Percentiles rank a stretch among this genome's conserved stretches.
Evolutionary conservation across 805 yeast genomes (phyloP).

Genomic region (Helenozyma rhizophorensis): DNA sequence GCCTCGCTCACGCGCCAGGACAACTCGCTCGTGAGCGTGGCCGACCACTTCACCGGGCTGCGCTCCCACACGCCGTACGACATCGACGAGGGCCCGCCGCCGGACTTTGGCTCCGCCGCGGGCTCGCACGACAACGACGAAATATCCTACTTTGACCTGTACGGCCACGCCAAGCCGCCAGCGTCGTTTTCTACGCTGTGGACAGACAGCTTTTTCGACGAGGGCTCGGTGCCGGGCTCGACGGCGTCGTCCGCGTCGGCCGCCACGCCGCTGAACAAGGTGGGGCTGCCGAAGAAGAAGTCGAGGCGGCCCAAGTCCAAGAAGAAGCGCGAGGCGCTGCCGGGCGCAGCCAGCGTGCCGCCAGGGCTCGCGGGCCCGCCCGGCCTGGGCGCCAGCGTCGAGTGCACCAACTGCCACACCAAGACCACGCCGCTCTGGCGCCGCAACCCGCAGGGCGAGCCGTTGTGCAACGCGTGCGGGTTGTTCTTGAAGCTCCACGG

Average conservation of each 20-base stretch:
- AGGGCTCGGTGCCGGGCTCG: conserved; percentile 1
- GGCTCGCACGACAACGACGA: not conserved
- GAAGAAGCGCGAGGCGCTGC: conserved; percentile 1
- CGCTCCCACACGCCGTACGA: conserved; percentile 16
- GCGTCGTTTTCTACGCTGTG: conserved; percentile 1
- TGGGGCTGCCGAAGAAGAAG: conserved; percentile 7
- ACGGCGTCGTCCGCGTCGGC: conserved; percentile 11
- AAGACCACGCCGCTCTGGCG: conserved; percentile 95
- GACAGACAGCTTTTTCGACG: conserved; percentile 4
- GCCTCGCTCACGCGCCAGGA: conserved; percentile 19
- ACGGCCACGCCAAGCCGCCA: not conserved
- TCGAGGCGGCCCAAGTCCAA: conserved; percentile 8
- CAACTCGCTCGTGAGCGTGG: conserved; percentile 27
- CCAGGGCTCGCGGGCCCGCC: not conserved
- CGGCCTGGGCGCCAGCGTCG: conserved; percentile 16
- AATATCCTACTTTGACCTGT: conserved; percentile 4
- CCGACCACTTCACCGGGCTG: conserved; percentile 21
- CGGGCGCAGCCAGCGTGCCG: not conserved
- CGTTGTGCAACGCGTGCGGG: conserved; percentile 76
- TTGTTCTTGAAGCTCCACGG: conserved; percentile 71
- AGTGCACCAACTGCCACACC: conserved; percentile 88
- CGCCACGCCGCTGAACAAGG: conserved; percentile 4
- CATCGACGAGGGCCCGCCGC: conserved; percentile 5
- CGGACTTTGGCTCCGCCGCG: conserved; percentile 3
- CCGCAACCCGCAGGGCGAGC: conserved; percentile 86